Evolutionary conservation across 768 basidiomycete genomes (phyloP), one percentile per base, ranked within the genome.

Genomic region (Psilocybe azurescens): DNA sequence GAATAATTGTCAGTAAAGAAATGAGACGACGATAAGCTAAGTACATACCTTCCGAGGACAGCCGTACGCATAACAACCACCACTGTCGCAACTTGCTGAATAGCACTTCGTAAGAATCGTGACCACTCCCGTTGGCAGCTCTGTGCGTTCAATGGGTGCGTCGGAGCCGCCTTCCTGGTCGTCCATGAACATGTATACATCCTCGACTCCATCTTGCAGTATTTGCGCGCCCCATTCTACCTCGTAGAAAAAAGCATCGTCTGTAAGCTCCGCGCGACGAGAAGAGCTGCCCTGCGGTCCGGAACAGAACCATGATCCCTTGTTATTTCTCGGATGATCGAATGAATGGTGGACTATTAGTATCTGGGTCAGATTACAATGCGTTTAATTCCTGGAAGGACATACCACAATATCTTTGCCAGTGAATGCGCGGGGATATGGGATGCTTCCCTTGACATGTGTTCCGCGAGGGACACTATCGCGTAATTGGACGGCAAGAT

Each of bases 381-480:
- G 11, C n/a, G 58, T 18, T 29, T 4, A 57, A 13, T 28, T 36
- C 38, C 36, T 13, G 29, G 39, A 57, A 52, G 18, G 32, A 64
- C 73, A 30, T 66, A 76, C 74, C 62, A 76, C 74, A 52, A 73
- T 57, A 73, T 98, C 95, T 67, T 92, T 94, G 8, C 96, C 97
- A 5, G 97, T 98, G 69, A 99, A 99, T 32, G 93, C 92, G 5
- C 88, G 82, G 3, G 90, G 90, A 73, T 97, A 97, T 1, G 93
- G 92, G 30, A 98, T 91, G 59, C 94, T 93, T n/a, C 94, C 94
- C 77, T 97, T 97, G 52, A 95, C 91, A 67, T 97, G 96, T 3
- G 87, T 89, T 3, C 90, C 90, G 53, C 94, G 84, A 5, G 91
- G 91, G 1, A 99, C 94, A 68, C 91, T 90, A 76, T 97, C 95